Base-by-base conservation (phyloP, 192 early-diverging fungal genomes). In the Pilaira anomala region DNA sequence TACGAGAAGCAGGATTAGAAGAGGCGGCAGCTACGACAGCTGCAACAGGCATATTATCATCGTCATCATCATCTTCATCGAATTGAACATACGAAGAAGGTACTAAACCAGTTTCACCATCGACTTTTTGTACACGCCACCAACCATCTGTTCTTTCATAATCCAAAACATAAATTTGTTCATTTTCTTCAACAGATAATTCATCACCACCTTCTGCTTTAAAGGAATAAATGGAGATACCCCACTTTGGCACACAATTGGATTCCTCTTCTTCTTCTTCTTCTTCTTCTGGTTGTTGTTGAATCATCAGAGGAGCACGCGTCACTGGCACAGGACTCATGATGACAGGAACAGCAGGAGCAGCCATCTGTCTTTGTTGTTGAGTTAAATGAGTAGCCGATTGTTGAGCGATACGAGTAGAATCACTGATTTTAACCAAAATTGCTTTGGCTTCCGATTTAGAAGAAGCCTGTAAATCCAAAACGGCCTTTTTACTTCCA, bases 121-220 rank as follows among this genome's bases (percentile, higher is more conserved):
- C 77, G 13, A 79, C 76, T 11, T 79, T 78, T 6, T 80, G 75
- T 52, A 89, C 67, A 46, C 90, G 84, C 91, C 91, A 94, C 97
- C 97, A 99, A 45, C 96, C 95, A 5, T 85, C 77, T 30, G 82
- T 83, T 52, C 90, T 88, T 9, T 85, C 85, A 61, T 84, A 80
- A 76, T 98, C 95, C 6, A 93, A 69, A 16, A 98, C 87, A 63
- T 92, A 69, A 40, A 99, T 73, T 26, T 88, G 80, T 52, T 95
- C 93, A 58, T 91, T 87, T 64, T 93, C 94, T 0, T 68, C 61
- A 14, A 99, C 92, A 7, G 79, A 74, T n/a, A 99, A 72, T 77
- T 99, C 96, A 60, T 94, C 96, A 3, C 84, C 83, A 48, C 89
- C 88, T 28, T 87, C 79, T 13, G 91, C 87, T 18, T 86, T 72